Evolutionary conservation across 2,329 filamentous ascomycete genomes (phyloP).

Genomic region (Geosmithia putterillii): DNA sequence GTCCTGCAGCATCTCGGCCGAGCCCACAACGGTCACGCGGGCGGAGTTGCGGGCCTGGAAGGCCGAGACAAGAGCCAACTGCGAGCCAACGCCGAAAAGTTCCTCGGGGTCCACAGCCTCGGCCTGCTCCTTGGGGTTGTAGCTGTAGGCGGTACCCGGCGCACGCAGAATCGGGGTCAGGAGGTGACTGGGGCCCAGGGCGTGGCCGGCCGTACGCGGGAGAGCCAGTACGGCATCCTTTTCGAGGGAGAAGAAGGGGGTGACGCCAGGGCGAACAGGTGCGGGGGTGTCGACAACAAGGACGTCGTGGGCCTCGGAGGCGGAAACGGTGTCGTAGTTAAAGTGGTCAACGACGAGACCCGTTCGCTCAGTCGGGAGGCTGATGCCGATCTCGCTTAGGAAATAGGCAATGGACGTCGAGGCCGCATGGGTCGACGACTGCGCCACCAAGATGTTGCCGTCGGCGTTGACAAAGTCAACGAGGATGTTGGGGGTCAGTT

Average conservation of each 20-base stretch:
- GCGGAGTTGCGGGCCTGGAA: slow-evolving; percentile 91
- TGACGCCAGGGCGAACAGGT: slow-evolving; percentile 53
- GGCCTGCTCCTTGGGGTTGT: slow-evolving; percentile 80
- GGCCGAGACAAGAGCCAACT: slow-evolving; percentile 73
- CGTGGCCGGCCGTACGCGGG: slow-evolving; percentile 69
- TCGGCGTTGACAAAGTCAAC: slow-evolving; percentile 85
- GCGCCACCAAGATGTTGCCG: slow-evolving; percentile 80
- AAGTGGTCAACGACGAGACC: slow-evolving; percentile 90
- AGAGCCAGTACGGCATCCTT: slow-evolving; percentile 57
- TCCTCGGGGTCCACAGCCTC: slow-evolving; percentile 57
- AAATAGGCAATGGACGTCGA: slow-evolving; percentile 65
- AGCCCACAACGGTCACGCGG: slow-evolving; percentile 73
- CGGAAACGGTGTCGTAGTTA: slow-evolving; percentile 70
- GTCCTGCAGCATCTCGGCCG: slow-evolving; percentile 77
- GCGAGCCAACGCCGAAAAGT: slow-evolving; percentile 70
- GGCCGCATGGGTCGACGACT: slow-evolving; percentile 59
- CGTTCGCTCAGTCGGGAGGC: slow-evolving; percentile 74
- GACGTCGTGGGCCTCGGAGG: slow-evolving; percentile 77
- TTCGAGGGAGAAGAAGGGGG: slow-evolving; percentile 58
- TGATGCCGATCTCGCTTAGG: slow-evolving; percentile 79
- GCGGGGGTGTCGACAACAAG: slow-evolving; percentile 63
- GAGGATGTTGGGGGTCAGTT: slow-evolving; percentile 73
- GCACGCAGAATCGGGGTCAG: slow-evolving; percentile 74
- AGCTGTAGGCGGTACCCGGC: slow-evolving; percentile 77
- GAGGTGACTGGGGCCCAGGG: slow-evolving; percentile 65